Base-by-base conservation (phyloP, 306 rosid genomes). In the Comarum palustre region DNA sequence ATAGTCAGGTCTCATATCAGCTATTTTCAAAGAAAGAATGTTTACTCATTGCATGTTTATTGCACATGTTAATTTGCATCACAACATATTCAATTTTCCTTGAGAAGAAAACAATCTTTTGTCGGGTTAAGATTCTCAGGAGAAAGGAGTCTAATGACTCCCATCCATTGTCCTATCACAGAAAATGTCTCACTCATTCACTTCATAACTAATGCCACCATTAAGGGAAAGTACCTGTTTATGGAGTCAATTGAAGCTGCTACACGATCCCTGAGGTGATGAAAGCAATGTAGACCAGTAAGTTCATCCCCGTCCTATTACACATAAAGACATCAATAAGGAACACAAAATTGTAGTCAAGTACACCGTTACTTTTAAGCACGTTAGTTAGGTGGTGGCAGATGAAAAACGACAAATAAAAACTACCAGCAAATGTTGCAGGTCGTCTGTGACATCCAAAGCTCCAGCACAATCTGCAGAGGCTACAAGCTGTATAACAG, bases 391-490 rank as follows among this genome's bases (percentile, higher is more conserved):
- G 17, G 24, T 38, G 27, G 52, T 0, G 1, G 17, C 13, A 42
- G n/a, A 27, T 58, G 7, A 58, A 59, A 60, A 39, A 66, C 0
- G 0, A 20, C 32, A 61, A 24, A 47, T 27, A 55, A 66, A 66
- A 57, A 31, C 66, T 91, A 95, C 99, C 96, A 91, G 86, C 72
- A 95, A 83, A 75, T 91, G 88, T 61, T 86, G 96, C 86, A 95
- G 88, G 87, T 91, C 97, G 13, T 91, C 96, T 14, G 96, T 95
- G 65, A 95, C 87, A 77, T 95, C 99, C 81, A 95, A 79, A 17
- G 99, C 97, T 85, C 99, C 97, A 59, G 97, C 92, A 88, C 97
- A 95, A 82, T 95, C 99, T 83, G 87, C 95, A 81, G 99, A 85
- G 51, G 96, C 92, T 85, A 95, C 96, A 85, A 95, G 97, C 99